Conservation (phyloP, 805 yeast species). For the Nematodospora valgi region DNA sequence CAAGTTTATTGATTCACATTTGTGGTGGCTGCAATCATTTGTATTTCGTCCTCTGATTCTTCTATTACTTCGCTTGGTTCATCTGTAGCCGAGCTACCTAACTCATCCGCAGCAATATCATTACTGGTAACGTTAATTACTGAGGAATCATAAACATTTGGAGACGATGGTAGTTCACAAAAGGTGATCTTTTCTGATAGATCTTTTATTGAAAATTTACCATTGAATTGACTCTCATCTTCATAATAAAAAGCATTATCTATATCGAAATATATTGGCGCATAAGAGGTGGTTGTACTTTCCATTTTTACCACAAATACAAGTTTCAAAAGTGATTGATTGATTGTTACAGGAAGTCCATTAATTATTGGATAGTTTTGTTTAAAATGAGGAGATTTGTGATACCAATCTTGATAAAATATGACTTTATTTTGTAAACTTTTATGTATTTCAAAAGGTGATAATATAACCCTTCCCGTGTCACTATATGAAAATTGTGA, state of each 20-base stretch:
- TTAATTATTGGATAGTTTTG: constrained; percentile 1
- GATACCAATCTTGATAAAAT: constrained; percentile 36
- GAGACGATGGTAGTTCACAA: constrained; percentile 6
- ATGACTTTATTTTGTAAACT: constrained; percentile 16
- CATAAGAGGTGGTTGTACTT: constrained; percentile 9
- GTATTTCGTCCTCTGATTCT: constrained; percentile 2
- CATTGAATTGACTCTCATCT: constrained; percentile 1
- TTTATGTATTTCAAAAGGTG: constrained; percentile 11
- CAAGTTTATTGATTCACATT: too few species aligned
- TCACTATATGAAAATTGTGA: constrained; percentile 8
- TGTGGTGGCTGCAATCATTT: too few species aligned
- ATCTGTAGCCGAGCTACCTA: background rate
- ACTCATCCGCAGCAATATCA: background rate
- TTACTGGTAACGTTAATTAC: constrained; percentile 1
- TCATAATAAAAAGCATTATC: constrained; percentile 12
- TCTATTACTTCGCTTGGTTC: constrained; percentile 1
- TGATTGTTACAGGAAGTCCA: constrained; percentile 1
- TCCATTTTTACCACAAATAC: constrained; percentile 17
- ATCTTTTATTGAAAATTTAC: background rate
- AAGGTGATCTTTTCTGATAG: constrained; percentile 2
- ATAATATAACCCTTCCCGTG: constrained; percentile 13
- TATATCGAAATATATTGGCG: constrained; percentile 24
- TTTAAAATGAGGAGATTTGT: constrained; percentile 16
- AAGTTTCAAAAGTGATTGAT: constrained; percentile 12
- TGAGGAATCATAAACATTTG: constrained; percentile 5